Conservation (phyloP, 306 rosid genomes). For the Hylodesmum podocarpum region DNA sequence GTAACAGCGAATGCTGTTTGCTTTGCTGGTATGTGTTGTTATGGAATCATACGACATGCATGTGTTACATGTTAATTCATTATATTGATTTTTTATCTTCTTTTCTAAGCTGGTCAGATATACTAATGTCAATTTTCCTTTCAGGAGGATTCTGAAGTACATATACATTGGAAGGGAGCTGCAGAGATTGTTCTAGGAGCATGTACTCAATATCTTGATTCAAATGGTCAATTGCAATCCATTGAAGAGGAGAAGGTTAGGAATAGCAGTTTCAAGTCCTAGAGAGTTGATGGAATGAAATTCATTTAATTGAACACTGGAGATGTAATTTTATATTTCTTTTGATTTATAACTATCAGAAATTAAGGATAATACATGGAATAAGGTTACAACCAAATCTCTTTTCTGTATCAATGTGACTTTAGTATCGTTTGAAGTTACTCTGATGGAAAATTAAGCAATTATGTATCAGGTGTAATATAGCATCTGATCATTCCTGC, state of each 20-base stretch:
- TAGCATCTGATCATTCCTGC: not conserved
- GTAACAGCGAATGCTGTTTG: not conserved
- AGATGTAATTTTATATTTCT: slow-evolving; percentile 7
- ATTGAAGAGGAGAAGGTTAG: slow-evolving; percentile 71
- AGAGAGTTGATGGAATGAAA: slow-evolving; percentile 30
- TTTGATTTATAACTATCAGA: slow-evolving; percentile 19
- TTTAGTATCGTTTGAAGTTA: slow-evolving; percentile 25
- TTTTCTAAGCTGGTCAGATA: slow-evolving; percentile 8
- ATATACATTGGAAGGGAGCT: slow-evolving; percentile 98
- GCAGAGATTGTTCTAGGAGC: slow-evolving; percentile 84
- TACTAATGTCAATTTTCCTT: slow-evolving; percentile 28
- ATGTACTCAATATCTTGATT: slow-evolving; percentile 70
- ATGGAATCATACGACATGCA: slow-evolving; percentile 13
- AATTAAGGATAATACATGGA: slow-evolving; percentile 16
- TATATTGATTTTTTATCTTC: slow-evolving; percentile 1
- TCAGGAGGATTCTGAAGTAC: slow-evolving; percentile 68
- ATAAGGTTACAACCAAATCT: slow-evolving; percentile 4
- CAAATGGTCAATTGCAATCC: slow-evolving; percentile 59
- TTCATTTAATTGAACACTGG: slow-evolving; percentile 15
- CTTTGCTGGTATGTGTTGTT: not conserved
- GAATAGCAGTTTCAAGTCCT: slow-evolving; percentile 21
- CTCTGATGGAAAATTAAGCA: slow-evolving; percentile 7
- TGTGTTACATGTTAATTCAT: not conserved
- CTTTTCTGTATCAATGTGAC: slow-evolving; percentile 4
- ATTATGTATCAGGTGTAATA: not conserved